Base-by-base conservation (phyloP, 305 asterid species). In the Lippia alba region DNA sequence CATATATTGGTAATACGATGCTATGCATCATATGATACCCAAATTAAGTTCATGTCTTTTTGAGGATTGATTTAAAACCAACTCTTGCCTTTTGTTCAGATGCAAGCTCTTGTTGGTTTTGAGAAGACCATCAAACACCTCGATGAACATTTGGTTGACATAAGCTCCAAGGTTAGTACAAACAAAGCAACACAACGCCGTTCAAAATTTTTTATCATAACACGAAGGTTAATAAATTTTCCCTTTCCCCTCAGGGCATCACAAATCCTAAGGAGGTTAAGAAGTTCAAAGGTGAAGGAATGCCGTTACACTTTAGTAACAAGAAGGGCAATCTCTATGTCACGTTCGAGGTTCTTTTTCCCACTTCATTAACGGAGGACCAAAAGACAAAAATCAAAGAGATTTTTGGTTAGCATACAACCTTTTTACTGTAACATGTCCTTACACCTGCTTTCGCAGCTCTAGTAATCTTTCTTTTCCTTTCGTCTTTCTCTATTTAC, bases 71-170 rank as follows among this genome's bases (percentile, higher is more conserved):
- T 67, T 19, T 49, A 65, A 56, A 15, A 45, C 6, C 44, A 12
- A 50, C 49, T 18, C 56, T 61, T 61, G 30, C 55, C 16, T 41
- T 16, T 7, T 64, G 12, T 69, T 67, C 80, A 94, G 99, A 87
- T 91, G 74, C 97, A 94, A 88, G 96, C 99, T 79, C 97, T 94
- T 61, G 96, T 88, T 65, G 99, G 99, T 59, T 94, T 91, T 49
- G 91, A 89, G 88, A 94, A 91, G 85, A 88, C 88, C 59, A 78
- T 91, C 41, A 91, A 85, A 70, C 99, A 91, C 82, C 96, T 94
- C 3, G 99, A 91, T 72, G 96, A 88, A 45, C 98, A 80, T 80
- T 74, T 83, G 64, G 96, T 94, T 79, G 94, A 94, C 79, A 85
- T 94, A 63, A 72, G 96, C 85, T 76, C 89, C 79, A 86, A 91